These are phyloP conservation scores for Trametes coccinea DNA, from an alignment of 768 basidiomycete genomes.

Conservation along the genomic window DNA sequence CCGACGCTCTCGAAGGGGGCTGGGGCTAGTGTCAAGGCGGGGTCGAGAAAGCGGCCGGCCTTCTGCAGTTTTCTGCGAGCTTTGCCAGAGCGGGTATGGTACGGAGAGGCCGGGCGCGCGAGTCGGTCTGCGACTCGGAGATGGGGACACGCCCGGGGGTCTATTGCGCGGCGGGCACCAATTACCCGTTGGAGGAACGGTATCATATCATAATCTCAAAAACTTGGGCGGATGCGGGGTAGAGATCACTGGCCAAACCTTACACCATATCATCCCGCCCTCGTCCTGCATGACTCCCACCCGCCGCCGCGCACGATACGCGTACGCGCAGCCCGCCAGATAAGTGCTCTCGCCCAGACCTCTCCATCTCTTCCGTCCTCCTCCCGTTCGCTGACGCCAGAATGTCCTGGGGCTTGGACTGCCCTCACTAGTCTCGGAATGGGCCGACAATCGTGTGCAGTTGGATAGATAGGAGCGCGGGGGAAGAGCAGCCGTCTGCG, in stretches of 20 bases:
- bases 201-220: too few relatives aligned
- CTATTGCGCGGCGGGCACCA: neutral
- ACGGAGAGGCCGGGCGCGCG: neutral
- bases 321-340: neutral
- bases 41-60: neutral
- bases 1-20: too few relatives aligned
- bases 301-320: neutral
- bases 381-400: neutral
- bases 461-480: neutral
- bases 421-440: neutral
- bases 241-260: slow-evolving; percentile 7
- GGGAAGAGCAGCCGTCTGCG: neutral
- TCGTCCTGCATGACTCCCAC: neutral
- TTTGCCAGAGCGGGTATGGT: neutral
- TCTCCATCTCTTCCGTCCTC: neutral
- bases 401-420: neutral
- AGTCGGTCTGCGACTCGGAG: neutral
- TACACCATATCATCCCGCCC: neutral
- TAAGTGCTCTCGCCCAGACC: neutral
- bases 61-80: neutral
- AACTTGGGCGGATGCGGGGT: slow-evolving; percentile 8
- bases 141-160: neutral
- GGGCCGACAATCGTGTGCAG: neutral
- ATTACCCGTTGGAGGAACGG: neutral
- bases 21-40: too few relatives aligned